A percentile compares a stretch with the other conserved stretches of the same genome.
Conservation (phyloP, 768 basidiomycete species). For the Leccinum disarticulatum region DNA sequence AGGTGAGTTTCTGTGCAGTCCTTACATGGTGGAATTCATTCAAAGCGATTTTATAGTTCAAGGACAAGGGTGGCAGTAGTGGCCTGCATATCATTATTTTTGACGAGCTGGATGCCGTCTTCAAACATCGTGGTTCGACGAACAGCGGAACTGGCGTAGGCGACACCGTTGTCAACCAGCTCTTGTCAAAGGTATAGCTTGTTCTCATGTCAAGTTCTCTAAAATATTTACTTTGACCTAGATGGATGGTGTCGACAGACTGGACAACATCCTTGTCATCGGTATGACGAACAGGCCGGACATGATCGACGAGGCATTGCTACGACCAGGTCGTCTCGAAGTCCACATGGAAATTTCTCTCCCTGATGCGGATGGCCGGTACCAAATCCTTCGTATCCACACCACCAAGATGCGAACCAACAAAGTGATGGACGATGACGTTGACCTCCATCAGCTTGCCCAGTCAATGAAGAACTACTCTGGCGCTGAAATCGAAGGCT, state of each 20-base stretch:
- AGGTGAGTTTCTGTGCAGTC: constrained; percentile 47
- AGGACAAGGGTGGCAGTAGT: constrained; percentile 95
- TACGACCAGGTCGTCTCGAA: constrained; percentile 97
- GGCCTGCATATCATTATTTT: constrained; percentile 99
- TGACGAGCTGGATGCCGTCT: constrained; percentile 97
- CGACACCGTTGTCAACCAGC: constrained; percentile 98
- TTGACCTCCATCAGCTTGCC: constrained; percentile 82
- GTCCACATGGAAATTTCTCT: constrained; percentile 99
- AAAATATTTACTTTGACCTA: constrained; percentile 33
- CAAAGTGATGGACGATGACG: constrained; percentile 83
- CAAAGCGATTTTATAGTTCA: constrained; percentile 60
- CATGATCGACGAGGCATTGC: constrained; percentile 98
- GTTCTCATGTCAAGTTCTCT: background rate
- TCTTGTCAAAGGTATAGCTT: constrained; percentile 82
- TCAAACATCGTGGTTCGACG: constrained; percentile 96
- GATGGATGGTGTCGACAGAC: constrained; percentile 99
- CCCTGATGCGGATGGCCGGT: constrained; percentile 89
- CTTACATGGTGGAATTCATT: background rate
- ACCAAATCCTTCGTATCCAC: constrained; percentile 94
- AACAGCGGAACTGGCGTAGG: constrained; percentile 93
- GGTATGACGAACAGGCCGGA: constrained; percentile 99
- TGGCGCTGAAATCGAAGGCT: constrained; percentile 92
- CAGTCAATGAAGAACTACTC: constrained; percentile 92
- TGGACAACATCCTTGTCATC: constrained; percentile 99
- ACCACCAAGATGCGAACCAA: constrained; percentile 93